phyloP scores from a whole-genome alignment of 2,329 filamentous ascomycete genomes.

The Claviceps purpurea region DNA sequence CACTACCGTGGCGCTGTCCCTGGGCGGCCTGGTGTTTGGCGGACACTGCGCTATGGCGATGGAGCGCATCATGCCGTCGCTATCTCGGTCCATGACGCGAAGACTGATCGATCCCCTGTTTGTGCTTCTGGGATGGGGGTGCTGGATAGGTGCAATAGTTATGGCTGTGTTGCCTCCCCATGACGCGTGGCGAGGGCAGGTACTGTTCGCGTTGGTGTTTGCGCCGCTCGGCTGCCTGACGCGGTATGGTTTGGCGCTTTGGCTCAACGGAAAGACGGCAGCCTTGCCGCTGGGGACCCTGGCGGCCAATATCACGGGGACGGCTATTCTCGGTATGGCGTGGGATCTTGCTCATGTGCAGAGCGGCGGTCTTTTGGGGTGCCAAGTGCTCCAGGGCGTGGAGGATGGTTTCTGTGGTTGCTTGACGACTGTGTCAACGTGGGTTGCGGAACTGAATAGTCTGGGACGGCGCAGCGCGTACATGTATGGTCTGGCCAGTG shows the following conservation, averaged over 20 bases:
- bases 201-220: slow-evolving; percentile 66
- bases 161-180: slow-evolving; percentile 60
- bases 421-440: slow-evolving; percentile 53
- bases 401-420: slow-evolving; percentile 57
- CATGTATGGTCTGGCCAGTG: slow-evolving; percentile 50
- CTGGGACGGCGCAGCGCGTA: slow-evolving; percentile 46
- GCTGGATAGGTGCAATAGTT: slow-evolving; percentile 66
- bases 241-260: slow-evolving; percentile 58
- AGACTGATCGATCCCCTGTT: slow-evolving; percentile 48
- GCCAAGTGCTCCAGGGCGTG: slow-evolving; percentile 53
- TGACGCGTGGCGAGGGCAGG: slow-evolving; percentile 61
- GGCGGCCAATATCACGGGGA: slow-evolving; percentile 65
- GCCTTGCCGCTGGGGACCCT: slow-evolving; percentile 82
- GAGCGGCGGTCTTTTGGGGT: slow-evolving; percentile 43
- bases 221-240: slow-evolving; percentile 66
- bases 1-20: slow-evolving; percentile 54
- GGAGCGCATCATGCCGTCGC: slow-evolving; percentile 42
- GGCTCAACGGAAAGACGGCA: slow-evolving; percentile 53
- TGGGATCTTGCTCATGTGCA: slow-evolving; percentile 65
- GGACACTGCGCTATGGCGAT: slow-evolving; percentile 58
- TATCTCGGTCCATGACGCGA: slow-evolving; percentile 44
- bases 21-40: slow-evolving; percentile 57
- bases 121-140: slow-evolving; percentile 54
- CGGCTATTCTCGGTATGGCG: slow-evolving; percentile 58
- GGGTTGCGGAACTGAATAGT: slow-evolving; percentile 46